A percentile compares a stretch with the other conserved stretches of the same genome.
These are phyloP conservation scores for Mortierella sp. DNA, from an alignment of 371 early-diverging fungal species.

Conservation along the genomic window DNA sequence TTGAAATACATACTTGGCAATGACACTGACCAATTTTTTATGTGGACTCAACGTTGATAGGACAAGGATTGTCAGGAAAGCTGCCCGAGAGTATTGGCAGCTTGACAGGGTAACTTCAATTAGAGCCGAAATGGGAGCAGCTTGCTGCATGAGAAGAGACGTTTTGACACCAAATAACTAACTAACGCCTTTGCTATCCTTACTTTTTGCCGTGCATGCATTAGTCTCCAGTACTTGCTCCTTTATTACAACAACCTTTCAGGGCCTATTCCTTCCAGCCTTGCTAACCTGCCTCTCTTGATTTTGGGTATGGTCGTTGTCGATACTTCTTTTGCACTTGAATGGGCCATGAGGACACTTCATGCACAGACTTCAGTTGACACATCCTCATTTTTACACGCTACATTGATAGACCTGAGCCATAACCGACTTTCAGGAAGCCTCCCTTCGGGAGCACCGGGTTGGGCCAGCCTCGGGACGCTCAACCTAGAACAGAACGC, in stretches of 20 bases:
- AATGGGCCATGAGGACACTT: background rate
- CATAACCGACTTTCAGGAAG: constrained; percentile 38
- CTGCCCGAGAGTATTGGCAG: constrained; percentile 38
- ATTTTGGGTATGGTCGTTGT: constrained; percentile 25
- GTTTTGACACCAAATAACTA: background rate
- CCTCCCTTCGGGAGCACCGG: constrained; percentile 27
- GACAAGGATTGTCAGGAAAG: constrained; percentile 38
- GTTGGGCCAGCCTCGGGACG: constrained; percentile 27
- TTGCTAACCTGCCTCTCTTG: constrained; percentile 26
- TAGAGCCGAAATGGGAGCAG: background rate
- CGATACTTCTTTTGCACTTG: background rate
- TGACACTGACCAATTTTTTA: background rate
- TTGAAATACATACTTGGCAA: background rate
- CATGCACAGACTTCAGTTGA: background rate
- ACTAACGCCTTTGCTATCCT: background rate
- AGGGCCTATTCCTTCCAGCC: constrained; percentile 34
- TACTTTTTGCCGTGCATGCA: background rate
- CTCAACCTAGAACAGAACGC: constrained; percentile 35
- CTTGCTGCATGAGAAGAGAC: background rate
- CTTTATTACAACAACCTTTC: constrained; percentile 43
- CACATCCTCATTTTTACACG: background rate
- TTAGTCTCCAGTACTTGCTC: constrained; percentile 40
- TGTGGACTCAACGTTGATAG: constrained; percentile 9
- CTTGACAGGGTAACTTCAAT: constrained; percentile 17
- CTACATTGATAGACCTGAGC: constrained; percentile 24